phyloP scores from a whole-genome alignment of 1,139 yeast genomes.

The Kodamaea plutei region DNA sequence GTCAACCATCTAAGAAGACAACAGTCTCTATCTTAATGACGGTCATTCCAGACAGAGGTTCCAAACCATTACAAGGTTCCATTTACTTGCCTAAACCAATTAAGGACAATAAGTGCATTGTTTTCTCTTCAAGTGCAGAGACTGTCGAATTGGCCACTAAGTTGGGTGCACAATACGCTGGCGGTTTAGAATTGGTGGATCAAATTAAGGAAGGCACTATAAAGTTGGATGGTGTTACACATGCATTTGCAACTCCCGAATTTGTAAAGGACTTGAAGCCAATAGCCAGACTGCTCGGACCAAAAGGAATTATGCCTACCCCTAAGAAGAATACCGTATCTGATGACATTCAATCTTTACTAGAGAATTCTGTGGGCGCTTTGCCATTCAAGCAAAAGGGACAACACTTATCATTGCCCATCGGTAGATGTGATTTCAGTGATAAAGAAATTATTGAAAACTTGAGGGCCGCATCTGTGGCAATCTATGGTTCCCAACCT shows the following conservation, averaged over 20 bases:
- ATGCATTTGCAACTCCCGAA: conserved; percentile 84
- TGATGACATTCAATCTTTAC: conserved; percentile 52
- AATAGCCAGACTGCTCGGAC: conserved; percentile 79
- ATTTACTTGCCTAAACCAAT: conserved; percentile 74
- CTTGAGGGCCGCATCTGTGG: conserved; percentile 63
- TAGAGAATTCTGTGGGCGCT: conserved; percentile 59
- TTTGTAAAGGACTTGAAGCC: conserved; percentile 56
- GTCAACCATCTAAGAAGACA: conserved; percentile 65
- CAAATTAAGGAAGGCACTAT: conserved; percentile 53
- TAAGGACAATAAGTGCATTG: conserved; percentile 59
- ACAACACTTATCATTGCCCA: conserved; percentile 58
- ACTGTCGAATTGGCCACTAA: conserved; percentile 49
- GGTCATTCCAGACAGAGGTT: conserved; percentile 77
- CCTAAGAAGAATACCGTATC: conserved; percentile 85
- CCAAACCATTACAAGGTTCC: conserved; percentile 70
- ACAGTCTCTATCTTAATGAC: conserved; percentile 64
- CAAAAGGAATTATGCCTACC: conserved; percentile 85
- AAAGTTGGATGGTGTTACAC: conserved; percentile 59
- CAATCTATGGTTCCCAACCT: conserved; percentile 57
- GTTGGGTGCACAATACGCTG: conserved; percentile 60
- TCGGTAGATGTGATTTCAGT: conserved; percentile 75
- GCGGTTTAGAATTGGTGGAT: conserved; percentile 70
- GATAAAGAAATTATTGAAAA: conserved; percentile 75
- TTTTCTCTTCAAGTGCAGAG: conserved; percentile 59
- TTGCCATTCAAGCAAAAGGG: conserved; percentile 70